phyloP scores from a whole-genome alignment of 2,329 filamentous ascomycete species.

The Beauveria scarabaeidicola region DNA sequence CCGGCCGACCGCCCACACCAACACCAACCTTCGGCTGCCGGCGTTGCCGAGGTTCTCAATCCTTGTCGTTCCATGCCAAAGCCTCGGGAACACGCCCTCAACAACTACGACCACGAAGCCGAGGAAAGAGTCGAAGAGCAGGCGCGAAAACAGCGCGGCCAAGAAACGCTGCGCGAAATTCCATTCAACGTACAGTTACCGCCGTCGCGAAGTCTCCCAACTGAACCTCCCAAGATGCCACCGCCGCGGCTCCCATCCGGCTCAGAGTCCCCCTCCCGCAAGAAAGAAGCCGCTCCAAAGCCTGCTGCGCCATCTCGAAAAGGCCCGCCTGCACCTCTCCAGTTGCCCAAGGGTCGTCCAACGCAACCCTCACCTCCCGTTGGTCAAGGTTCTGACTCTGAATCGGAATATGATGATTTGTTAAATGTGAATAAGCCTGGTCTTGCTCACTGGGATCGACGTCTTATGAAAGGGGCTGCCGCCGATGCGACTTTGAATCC shows the following conservation, averaged over 20 bases:
- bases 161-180: slow-evolving; percentile 34
- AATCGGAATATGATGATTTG: slow-evolving; percentile 77
- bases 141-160: slow-evolving; percentile 37
- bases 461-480: slow-evolving; percentile 81
- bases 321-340: slow-evolving; percentile 74
- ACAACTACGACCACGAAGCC: slow-evolving; percentile 47
- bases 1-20: slow-evolving; percentile 42
- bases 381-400: slow-evolving; percentile 55
- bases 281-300: slow-evolving; percentile 32
- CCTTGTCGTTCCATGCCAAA: slow-evolving; percentile 53
- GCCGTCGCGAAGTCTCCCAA: slow-evolving; percentile 47
- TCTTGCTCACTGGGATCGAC: slow-evolving; percentile 58
- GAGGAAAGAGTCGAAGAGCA: slow-evolving; percentile 40
- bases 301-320: slow-evolving; percentile 56
- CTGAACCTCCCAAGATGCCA: slow-evolving; percentile 41
- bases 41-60: slow-evolving; percentile 43
- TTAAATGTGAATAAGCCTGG: slow-evolving; percentile 59
- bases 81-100: slow-evolving; percentile 49
- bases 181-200: slow-evolving; percentile 44
- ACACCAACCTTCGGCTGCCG: slow-evolving; percentile 29
- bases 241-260: slow-evolving; percentile 41
- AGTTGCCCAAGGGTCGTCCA: slow-evolving; percentile 40
- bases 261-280: slow-evolving; percentile 33
- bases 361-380: slow-evolving; percentile 15
- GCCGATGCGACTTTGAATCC: not conserved